A percentile compares a stretch with the other conserved stretches of the same genome.
Evolutionary conservation across 2,329 filamentous ascomycete species (phyloP).

Genomic region (Neurospora sp.): DNA sequence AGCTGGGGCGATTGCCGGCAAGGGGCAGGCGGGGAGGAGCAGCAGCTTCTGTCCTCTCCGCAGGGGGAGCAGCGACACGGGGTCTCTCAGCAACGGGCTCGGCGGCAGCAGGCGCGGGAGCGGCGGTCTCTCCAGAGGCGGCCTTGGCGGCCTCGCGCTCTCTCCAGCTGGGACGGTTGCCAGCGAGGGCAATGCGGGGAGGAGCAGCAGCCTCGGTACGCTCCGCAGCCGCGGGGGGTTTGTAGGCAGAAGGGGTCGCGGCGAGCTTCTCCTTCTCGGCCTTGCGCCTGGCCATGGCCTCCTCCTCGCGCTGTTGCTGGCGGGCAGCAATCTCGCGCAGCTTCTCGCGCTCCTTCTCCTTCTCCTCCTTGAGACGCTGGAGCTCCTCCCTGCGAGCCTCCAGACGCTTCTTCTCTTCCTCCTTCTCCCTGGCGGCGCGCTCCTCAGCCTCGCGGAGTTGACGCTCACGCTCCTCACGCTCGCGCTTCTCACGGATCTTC

Average conservation of each 20-base stretch:
- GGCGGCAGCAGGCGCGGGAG: conserved; percentile 23
- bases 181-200: conserved; percentile 52
- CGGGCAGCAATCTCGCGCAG: conserved; percentile 51
- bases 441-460: conserved; percentile 77
- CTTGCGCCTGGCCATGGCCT: conserved; percentile 68
- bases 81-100: conserved; percentile 17
- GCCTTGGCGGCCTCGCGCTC: conserved; percentile 54
- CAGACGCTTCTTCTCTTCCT: conserved; percentile 70
- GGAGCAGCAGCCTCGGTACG: conserved; percentile 32
- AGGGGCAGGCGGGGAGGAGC: conserved; percentile 47
- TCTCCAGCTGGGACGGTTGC: conserved; percentile 60
- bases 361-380: conserved; percentile 55
- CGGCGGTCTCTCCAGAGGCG: conserved; percentile 24
- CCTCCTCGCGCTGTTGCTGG: conserved; percentile 78
- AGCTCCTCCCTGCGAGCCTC: conserved; percentile 69
- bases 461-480: conserved; percentile 76
- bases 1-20: conserved; percentile 40
- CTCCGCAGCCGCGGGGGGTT: conserved; percentile 21
- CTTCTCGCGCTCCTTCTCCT: conserved; percentile 60
- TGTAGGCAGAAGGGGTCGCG: conserved; percentile 20
- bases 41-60: conserved; percentile 34
- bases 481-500: conserved; percentile 71
- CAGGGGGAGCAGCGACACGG: conserved; percentile 21
- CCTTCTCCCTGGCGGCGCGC: conserved; percentile 68
- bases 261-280: conserved; percentile 45